A percentile compares a stretch with the other conserved stretches of the same genome.
phyloP scores from a whole-genome alignment of 441 rosid species.

The Populus trichocarpa region DNA sequence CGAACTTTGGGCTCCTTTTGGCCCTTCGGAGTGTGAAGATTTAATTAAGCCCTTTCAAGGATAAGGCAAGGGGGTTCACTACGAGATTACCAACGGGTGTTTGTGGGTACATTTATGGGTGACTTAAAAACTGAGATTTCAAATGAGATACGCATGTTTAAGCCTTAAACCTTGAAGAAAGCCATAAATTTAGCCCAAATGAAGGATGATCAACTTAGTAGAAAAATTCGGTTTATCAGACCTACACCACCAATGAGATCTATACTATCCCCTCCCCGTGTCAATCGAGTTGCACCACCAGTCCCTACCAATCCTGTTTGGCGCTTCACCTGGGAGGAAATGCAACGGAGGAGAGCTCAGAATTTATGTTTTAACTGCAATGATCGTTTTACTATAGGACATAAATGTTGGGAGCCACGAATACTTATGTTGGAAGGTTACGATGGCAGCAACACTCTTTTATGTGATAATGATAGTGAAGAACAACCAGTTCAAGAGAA shows the following conservation, averaged over 20 bases:
- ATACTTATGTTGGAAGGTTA: background rate
- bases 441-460: background rate
- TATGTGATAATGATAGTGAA: background rate
- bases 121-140: no score
- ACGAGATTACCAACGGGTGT: background rate
- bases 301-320: no score
- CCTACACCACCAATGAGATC: no score
- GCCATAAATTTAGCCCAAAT: background rate
- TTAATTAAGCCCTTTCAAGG: background rate
- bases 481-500: background rate
- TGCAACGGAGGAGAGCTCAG: background rate
- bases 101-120: no score
- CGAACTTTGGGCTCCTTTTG: background rate
- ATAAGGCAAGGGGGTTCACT: background rate
- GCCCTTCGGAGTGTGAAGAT: background rate
- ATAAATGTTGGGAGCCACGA: background rate
- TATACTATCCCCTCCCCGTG: no score
- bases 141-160: no score
- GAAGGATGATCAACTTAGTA: background rate
- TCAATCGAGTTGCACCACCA: no score
- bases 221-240: background rate
- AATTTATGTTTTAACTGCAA: background rate
- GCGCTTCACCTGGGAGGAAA: background rate
- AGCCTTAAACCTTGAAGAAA: background rate
- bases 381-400: background rate